Evolutionary conservation across 164 flowering plant genomes (phyloP), one percentile per base, ranked within the genome.

Genomic region (Taxillus chinensis): DNA sequence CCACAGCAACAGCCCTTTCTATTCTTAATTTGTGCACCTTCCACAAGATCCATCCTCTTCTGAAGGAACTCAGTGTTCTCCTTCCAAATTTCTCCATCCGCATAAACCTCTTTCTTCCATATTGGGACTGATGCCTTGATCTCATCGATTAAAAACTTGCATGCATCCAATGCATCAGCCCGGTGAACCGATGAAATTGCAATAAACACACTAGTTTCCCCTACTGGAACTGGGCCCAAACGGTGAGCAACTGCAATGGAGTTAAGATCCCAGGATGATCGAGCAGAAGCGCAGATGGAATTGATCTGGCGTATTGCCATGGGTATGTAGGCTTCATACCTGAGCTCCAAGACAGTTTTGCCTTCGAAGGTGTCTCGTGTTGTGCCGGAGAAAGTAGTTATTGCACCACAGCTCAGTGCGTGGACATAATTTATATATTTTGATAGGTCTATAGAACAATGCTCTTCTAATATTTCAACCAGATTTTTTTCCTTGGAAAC

Each of bases 91-190:
- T 93, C 98, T 49, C 98, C 96, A 65, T 92, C 82, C 1, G 79
- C 50, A 61, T 83, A 92, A 9, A 92, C 97, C 77, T 92, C 97
- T 74, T 93, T 93, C 83, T 90, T 93, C 97, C 97, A 93, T 43
- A 93, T 90, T 0, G 97, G 98, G 46, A 93, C 98, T 3, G 89
- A 78, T 5, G 97, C 97, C 77, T 93, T 93, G 5, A 93, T 59
- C 79, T 93, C 95, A 73, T 93, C 98, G 40, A 93, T 93, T 59
- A 88, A 42, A 68, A 76, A 93, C 72, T 78, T 80, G 66, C 97
- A 88, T 37, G 97, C 96, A 43, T 85, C 90, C 71, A 93, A 64
- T 3, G 89, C 87, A 70, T 84, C 97, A 43, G 66, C 82, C 8
- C 97, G 80, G 63, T 93, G 98, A 48, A 86, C 86, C 2, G 98